Evolutionary conservation across 139 green algal genomes (phyloP), one percentile per base, ranked within the genome.

Genomic region (Chlamydomonas eustigma): DNA sequence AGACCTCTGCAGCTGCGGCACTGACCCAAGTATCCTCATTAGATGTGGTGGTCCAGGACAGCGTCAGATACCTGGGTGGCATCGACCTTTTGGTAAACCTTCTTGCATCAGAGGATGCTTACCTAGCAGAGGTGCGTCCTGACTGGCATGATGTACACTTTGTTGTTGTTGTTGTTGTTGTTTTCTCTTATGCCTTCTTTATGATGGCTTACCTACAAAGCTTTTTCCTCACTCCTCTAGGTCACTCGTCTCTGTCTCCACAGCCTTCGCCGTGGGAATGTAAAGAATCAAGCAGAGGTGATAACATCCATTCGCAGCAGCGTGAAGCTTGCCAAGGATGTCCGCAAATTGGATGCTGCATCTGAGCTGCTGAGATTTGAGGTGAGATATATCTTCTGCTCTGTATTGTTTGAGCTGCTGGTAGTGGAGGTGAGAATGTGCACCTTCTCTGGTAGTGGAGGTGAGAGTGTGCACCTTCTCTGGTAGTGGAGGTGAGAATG

Each of bases 21-120:
- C 75, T 87, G 65, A 73, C 44, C 32, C 63, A 82, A 63, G 68
- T 87, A 63, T 73, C 73, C 31, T 71, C 81, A 28, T 71, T 78
- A 0, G 81, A 87, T 71, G 50, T 80, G 0, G 81, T 87, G 30
- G 58, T 87, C 28, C 81, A 87, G 51, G 81, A 87, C 78, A 84
- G 71, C 71, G 81, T 82, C 31, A 78, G 81, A 12, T 81, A 84
- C 65, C 78, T 87, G 50, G 81, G 81, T 37, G 81, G 78, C 73
- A 51, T 83, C 24, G 81, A 82, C 51, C 67, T 77, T 31, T 51
- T 87, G 38, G 78, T 84, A 30, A 75, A 81, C 5, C 71, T 87
- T 71, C 65, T 87, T 51, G 81, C 80, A 1, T 51, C 65, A 1
- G 73, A n/a, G 2, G 81, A 87, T 52, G 38, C 75, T n/a, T 84